Conservation (phyloP, 352 stramenopile species). For the Pythium folliculosum region DNA sequence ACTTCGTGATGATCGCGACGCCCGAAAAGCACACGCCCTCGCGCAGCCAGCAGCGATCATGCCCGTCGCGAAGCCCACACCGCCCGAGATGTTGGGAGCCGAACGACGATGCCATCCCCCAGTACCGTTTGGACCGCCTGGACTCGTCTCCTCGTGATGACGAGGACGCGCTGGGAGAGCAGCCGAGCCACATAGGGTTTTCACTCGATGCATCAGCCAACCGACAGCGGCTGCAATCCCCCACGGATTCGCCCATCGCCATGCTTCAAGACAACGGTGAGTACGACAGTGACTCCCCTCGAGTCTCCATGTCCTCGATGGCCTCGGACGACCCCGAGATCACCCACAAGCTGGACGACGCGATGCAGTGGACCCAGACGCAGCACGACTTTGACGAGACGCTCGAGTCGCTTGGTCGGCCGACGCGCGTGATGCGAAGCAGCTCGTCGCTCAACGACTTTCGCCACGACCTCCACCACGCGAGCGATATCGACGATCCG, state of each 20-base stretch:
- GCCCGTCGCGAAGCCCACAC: neutral
- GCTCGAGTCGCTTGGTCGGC: neutral
- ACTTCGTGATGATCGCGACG: conserved; percentile 26
- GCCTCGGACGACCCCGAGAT: conserved; percentile 18
- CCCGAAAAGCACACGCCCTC: conserved; percentile 15
- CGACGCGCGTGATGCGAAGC: conserved; percentile 9
- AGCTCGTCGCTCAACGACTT: conserved; percentile 34
- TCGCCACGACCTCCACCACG: conserved; percentile 31
- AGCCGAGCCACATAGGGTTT: neutral
- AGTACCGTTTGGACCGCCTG: conserved; percentile 16
- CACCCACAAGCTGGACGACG: conserved; percentile 6
- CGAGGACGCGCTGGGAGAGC: neutral
- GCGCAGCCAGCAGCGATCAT: neutral
- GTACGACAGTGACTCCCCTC: conserved; percentile 19
- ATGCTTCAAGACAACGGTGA: conserved; percentile 21
- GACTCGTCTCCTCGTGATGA: conserved; percentile 17
- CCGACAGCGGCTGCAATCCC: neutral
- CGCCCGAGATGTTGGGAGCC: neutral
- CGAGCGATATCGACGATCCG: conserved; percentile 17
- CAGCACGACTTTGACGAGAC: neutral
- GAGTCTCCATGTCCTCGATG: conserved; percentile 18
- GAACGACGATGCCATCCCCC: conserved; percentile 11
- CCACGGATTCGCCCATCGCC: neutral
- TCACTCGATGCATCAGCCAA: neutral
- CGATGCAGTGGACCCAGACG: conserved; percentile 4